Base-by-base conservation (phyloP, 1,139 yeast genomes). In the Candida labiduridarum region DNA sequence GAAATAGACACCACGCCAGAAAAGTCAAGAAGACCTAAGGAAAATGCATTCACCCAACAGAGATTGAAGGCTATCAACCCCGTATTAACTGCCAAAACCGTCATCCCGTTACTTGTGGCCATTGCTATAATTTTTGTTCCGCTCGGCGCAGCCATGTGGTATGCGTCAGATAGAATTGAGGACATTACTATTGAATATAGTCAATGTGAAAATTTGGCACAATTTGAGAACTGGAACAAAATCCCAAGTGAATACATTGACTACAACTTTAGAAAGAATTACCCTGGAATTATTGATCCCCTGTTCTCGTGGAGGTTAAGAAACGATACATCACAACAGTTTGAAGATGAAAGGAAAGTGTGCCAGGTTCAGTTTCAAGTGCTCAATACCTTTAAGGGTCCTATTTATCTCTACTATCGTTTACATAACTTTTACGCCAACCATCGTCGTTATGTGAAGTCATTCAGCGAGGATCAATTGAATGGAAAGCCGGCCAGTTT, bases 381-480 rank as follows among this genome's bases (percentile, higher is more conserved):
- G n/a, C 95, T 97, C 22, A 74, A 82, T 47, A 83, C 80, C 42
- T 74, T 94, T 66, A 84, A 85, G 42, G 84, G 87, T 1, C 95
- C 96, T 3, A 82, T 92, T 39, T 90, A 80, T 62, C 69, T 90
- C 56, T 90, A 86, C 67, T 94, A 94, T 76, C 79, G 89, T 59
- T 71, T 94, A 59, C 85, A 91, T 54, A 85, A 87, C 58, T 94
- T 94, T 67, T 83, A 87, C 67, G 96, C 96, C 49, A 94, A 94
- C 71, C 99, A 94, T 69, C 86, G 99, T 66, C 84, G 98, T 62
- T 94, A 81, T 67, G 99, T 89, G 41, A 86, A 89, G 65, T 89
- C 96, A 4, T 91, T 84, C 66, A 86, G 91, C 68, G 98, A 94
- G 67, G 90, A 87, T 59, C 99, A 94, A 71, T 71, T 94, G 46